Percentiles rank a stretch among this genome's conserved stretches.
Evolutionary conservation across 1,139 yeast species (phyloP).

Genomic region (Geotrichum carabidarum): DNA sequence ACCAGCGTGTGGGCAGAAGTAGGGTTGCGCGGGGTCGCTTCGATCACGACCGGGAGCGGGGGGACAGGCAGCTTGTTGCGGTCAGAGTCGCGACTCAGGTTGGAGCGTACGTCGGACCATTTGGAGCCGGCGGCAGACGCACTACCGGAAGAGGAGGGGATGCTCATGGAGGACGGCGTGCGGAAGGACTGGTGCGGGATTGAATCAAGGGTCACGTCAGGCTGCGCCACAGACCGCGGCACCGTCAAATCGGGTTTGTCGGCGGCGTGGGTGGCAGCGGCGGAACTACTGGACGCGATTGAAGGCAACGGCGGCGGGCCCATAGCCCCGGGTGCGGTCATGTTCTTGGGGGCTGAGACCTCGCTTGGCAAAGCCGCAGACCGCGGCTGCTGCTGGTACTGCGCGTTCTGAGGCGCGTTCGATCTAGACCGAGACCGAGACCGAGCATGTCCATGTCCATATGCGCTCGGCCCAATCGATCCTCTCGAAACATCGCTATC

Average conservation of each 20-base stretch:
- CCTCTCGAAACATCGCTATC: slow-evolving; percentile 9
- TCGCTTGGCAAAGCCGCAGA: too few species aligned
- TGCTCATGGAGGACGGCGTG: neutral
- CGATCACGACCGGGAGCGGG: slow-evolving; percentile 6
- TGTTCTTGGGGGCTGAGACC: neutral
- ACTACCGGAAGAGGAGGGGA: neutral
- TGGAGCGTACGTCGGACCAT: slow-evolving; percentile 4
- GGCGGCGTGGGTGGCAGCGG: too few species aligned
- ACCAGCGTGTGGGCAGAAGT: slow-evolving; percentile 2
- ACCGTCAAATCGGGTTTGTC: too few species aligned
- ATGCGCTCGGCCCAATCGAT: neutral
- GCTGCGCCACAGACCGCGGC: too few species aligned
- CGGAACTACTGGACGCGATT: too few species aligned
- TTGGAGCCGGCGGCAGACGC: neutral
- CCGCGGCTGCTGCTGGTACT: neutral
- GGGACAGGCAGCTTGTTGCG: neutral
- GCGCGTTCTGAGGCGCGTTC: neutral
- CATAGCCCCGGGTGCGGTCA: neutral
- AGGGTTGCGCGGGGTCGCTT: neutral
- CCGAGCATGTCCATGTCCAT: neutral
- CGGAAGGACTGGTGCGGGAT: neutral
- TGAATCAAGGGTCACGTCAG: too few species aligned
- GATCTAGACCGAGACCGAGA: neutral
- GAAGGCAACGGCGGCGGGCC: too few species aligned
- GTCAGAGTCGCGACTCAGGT: neutral